phyloP scores from a whole-genome alignment of 495 filamentous ascomycete genomes.

The Xylaria scruposa region DNA sequence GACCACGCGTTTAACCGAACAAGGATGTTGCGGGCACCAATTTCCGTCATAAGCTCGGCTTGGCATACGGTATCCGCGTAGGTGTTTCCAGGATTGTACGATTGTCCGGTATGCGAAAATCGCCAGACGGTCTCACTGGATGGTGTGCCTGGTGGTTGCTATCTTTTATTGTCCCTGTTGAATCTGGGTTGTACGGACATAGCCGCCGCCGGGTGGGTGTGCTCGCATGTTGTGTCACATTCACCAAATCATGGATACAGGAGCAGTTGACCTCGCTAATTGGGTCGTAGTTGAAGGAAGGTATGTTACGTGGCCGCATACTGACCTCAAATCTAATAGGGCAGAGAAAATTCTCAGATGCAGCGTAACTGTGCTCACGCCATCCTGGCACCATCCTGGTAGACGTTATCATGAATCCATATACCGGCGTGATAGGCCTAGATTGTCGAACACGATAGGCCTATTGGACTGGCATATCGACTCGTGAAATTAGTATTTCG shows the following conservation, averaged over 20 bases:
- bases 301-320: neutral
- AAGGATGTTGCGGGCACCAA: conserved; percentile 6
- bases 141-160: neutral
- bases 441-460: neutral
- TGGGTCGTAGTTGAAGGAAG: neutral
- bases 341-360: neutral
- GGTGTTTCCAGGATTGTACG: neutral
- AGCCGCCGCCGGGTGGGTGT: neutral
- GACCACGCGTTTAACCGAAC: conserved; percentile 20
- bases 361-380: neutral
- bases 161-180: neutral
- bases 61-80: conserved; percentile 5
- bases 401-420: neutral
- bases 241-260: neutral
- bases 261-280: neutral
- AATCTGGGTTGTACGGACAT: neutral
- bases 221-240: neutral
- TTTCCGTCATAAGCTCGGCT: neutral
- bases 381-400: neutral
- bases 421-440: neutral
- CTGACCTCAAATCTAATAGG: neutral
- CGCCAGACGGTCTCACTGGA: conserved; percentile 8
- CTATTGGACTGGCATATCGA: no score
- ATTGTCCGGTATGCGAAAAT: neutral
- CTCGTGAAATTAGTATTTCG: neutral